Conservation (phyloP, 148 eudicot genomes). For the Chenopodium quinoa region DNA sequence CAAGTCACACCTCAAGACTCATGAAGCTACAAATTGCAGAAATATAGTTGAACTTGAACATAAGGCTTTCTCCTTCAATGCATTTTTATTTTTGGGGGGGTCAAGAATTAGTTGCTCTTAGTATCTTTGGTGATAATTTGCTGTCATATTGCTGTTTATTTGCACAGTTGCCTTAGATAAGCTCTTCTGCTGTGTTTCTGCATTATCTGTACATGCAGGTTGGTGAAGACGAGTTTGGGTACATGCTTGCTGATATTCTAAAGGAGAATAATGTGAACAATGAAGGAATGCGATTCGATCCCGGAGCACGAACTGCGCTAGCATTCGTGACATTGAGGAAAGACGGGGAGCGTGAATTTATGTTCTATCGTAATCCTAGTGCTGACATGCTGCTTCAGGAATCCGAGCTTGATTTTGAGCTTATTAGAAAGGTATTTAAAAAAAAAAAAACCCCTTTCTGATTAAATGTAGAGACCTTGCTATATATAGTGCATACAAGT, state of each 20-base stretch:
- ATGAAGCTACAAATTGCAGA: background rate
- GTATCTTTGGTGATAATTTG: slow-evolving; percentile 1
- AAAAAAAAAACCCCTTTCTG: no score
- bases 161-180: background rate
- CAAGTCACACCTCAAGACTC: background rate
- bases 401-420: slow-evolving; percentile 79
- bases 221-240: slow-evolving; percentile 98
- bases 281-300: slow-evolving; percentile 94
- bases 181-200: background rate
- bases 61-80: background rate
- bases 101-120: background rate
- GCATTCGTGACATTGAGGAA: slow-evolving; percentile 91
- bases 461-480: background rate
- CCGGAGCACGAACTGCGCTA: slow-evolving; percentile 96
- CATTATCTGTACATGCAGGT: slow-evolving; percentile 47
- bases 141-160: background rate
- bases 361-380: slow-evolving; percentile 99
- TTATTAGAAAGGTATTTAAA: slow-evolving; percentile 66
- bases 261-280: slow-evolving; percentile 88
- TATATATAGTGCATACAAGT: background rate
- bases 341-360: slow-evolving; percentile 98
- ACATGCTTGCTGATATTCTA: slow-evolving; percentile 92
- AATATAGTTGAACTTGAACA: background rate
- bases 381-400: slow-evolving; percentile 98
- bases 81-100: no score